Evolutionary conservation across 1,284 basidiomycete species (phyloP).

Genomic region (Pholiota adiposa): DNA sequence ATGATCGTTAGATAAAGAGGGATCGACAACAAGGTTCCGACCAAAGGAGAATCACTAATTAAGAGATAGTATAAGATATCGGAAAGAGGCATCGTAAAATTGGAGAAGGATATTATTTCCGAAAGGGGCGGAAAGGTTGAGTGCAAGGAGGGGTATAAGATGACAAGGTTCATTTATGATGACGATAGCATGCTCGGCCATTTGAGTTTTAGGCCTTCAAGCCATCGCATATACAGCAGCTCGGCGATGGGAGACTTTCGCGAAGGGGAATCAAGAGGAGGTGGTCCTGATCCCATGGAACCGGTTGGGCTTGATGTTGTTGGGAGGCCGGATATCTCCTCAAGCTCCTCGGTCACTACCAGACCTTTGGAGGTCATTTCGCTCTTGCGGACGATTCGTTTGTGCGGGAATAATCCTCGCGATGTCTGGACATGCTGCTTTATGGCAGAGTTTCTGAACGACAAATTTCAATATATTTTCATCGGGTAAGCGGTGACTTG

Average conservation of each 20-base stretch:
- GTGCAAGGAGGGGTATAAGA: not conserved
- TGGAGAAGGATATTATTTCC: not conserved
- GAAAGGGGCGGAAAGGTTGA: not conserved
- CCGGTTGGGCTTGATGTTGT: constrained; percentile 27
- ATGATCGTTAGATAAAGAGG: constrained; percentile 1
- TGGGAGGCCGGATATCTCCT: constrained; percentile 62
- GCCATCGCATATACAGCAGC: constrained; percentile 93
- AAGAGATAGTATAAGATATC: constrained; percentile 18
- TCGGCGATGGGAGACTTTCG: constrained; percentile 89
- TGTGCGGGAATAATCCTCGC: constrained; percentile 74
- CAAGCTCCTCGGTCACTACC: constrained; percentile 76
- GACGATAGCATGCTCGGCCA: constrained; percentile 76
- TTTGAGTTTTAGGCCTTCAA: constrained; percentile 88
- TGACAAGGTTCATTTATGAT: constrained; percentile 15
- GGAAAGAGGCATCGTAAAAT: not conserved
- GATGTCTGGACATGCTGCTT: constrained; percentile 80
- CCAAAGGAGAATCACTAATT: constrained; percentile 1
- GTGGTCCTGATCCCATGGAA: constrained; percentile 27
- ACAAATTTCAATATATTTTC: constrained; percentile 6
- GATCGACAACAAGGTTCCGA: not conserved
- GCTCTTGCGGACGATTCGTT: constrained; percentile 76
- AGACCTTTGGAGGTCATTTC: constrained; percentile 82
- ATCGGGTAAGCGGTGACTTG: not conserved
- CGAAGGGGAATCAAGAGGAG: constrained; percentile 32
- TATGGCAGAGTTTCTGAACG: constrained; percentile 68